phyloP scores from a whole-genome alignment of 495 filamentous ascomycete genomes.

The Aspergillus avenaceus region DNA sequence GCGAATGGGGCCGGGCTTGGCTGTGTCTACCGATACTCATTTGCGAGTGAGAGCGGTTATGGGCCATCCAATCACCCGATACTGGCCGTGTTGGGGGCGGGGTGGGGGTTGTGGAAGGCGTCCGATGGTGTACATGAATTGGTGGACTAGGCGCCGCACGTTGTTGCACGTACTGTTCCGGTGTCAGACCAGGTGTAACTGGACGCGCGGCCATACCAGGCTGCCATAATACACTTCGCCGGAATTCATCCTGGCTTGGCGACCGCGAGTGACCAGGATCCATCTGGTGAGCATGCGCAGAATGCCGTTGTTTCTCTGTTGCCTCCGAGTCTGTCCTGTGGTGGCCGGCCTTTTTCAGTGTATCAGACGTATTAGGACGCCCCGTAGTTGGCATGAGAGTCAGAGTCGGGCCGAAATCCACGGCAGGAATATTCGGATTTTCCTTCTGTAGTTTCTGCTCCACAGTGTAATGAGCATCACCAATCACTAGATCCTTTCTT shows the following conservation, averaged over 20 bases:
- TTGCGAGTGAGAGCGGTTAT: constrained; percentile 42
- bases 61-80: constrained; percentile 55
- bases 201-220: constrained; percentile 58
- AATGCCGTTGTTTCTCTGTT: constrained; percentile 28
- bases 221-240: constrained; percentile 73
- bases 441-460: constrained; percentile 24
- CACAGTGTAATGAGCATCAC: constrained; percentile 53
- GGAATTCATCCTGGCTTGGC: constrained; percentile 42
- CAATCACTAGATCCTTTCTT: constrained; percentile 51
- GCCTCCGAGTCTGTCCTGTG: constrained; percentile 36
- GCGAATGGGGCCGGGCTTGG: constrained; percentile 48
- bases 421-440: constrained; percentile 58
- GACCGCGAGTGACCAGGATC: constrained; percentile 34
- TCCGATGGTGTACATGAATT: constrained; percentile 52
- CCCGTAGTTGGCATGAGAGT: constrained; percentile 54
- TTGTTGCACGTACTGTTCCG: constrained; percentile 88
- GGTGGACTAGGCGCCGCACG: constrained; percentile 58
- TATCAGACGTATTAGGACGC: constrained; percentile 35
- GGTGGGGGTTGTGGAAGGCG: constrained; percentile 49
- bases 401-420: constrained; percentile 86
- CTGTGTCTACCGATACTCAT: constrained; percentile 33
- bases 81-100: constrained; percentile 39
- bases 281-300: constrained; percentile 22
- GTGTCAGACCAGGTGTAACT: constrained; percentile 44
- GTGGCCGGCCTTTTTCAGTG: constrained; percentile 33